phyloP scores from a whole-genome alignment of 768 basidiomycete genomes.

The Exidia glandulosa region DNA sequence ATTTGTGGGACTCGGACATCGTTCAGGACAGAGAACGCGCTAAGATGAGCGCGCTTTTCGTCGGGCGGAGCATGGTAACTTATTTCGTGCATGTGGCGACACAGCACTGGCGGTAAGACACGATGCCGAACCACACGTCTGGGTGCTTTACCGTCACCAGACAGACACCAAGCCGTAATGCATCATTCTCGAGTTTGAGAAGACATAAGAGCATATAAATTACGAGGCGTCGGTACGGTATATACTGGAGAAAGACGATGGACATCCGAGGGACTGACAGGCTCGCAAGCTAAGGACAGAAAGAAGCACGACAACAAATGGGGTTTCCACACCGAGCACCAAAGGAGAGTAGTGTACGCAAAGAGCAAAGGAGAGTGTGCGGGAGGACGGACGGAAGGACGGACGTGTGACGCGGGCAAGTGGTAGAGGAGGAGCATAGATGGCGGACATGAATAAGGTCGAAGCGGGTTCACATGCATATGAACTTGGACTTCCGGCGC shows the following conservation, averaged over 20 bases:
- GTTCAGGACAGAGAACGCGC: background rate
- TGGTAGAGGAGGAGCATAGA: background rate
- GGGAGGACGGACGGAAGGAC: background rate
- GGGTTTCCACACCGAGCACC: background rate
- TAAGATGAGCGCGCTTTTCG: background rate
- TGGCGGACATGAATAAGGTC: background rate
- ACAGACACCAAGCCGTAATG: too few relatives aligned
- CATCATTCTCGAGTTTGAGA: background rate
- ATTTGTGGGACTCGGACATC: background rate
- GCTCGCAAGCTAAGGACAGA: background rate
- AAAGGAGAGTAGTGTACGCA: background rate
- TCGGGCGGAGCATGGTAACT: background rate
- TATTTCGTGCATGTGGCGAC: too few relatives aligned
- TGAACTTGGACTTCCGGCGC: slow-evolving; percentile 85
- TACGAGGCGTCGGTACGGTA: background rate
- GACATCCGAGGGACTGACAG: background rate
- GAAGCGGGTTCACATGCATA: slow-evolving; percentile 49
- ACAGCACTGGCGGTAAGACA: too few relatives aligned
- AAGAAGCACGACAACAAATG: background rate
- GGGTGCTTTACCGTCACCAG: background rate
- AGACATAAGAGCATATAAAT: background rate
- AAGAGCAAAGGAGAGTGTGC: background rate
- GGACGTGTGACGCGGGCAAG: too few relatives aligned
- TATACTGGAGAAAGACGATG: background rate
- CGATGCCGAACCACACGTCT: background rate